Evolutionary conservation across 2,329 filamentous ascomycete genomes (phyloP).

Genomic region (Penicillium sp.): DNA sequence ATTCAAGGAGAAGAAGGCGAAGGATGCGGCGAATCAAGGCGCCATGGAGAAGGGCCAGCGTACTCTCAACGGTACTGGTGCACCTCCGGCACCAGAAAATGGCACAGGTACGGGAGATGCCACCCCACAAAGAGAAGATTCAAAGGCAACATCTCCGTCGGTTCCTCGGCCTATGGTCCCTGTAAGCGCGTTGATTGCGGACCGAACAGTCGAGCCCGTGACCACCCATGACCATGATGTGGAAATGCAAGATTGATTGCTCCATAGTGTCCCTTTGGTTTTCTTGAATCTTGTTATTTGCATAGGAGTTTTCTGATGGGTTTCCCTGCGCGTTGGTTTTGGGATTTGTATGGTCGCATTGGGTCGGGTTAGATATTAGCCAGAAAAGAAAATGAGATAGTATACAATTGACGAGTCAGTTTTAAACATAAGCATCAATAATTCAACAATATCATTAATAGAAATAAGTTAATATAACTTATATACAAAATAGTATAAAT

Average conservation of each 20-base stretch:
- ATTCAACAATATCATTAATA: neutral
- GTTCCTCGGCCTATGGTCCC: conserved; percentile 43
- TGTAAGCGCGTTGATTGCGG: conserved; percentile 56
- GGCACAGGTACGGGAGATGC: conserved; percentile 24
- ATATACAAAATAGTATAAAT: neutral
- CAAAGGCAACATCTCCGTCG: conserved; percentile 27
- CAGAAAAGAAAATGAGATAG: conserved; percentile 2
- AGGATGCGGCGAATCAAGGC: conserved; percentile 33
- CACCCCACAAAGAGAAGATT: conserved; percentile 14
- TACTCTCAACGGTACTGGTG: conserved; percentile 35
- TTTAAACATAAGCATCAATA: neutral
- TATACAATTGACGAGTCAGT: neutral
- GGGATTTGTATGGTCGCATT: conserved; percentile 18
- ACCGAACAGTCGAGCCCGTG: conserved; percentile 52
- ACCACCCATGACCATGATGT: conserved; percentile 53
- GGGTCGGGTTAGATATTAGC: conserved; percentile 11
- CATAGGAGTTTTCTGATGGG: conserved; percentile 23
- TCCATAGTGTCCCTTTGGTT: conserved; percentile 5
- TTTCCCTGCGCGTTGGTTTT: conserved; percentile 9
- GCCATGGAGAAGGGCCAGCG: conserved; percentile 42
- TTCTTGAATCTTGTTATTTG: conserved; percentile 18
- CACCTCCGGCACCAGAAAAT: conserved; percentile 22
- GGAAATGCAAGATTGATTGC: conserved; percentile 51
- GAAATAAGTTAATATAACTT: neutral
- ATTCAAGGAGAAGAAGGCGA: conserved; percentile 63